These are phyloP conservation scores for Primulina eburnea DNA, from an alignment of 257 asterid species.

Conservation along the genomic window DNA sequence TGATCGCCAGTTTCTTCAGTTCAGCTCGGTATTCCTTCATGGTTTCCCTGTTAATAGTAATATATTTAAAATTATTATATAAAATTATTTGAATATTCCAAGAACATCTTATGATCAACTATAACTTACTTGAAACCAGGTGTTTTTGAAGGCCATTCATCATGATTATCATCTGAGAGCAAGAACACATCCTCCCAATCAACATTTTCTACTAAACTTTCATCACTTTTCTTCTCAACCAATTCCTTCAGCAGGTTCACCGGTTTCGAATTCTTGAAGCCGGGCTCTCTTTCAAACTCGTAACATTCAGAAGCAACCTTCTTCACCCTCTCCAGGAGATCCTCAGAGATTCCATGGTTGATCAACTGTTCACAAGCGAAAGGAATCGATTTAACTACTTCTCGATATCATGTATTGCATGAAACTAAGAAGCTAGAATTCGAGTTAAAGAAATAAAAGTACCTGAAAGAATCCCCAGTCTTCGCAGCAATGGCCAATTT, in stretches of 20 bases:
- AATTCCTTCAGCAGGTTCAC: slow-evolving; percentile 44
- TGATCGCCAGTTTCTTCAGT: slow-evolving; percentile 47
- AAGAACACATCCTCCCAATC: slow-evolving; percentile 83
- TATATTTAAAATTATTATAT: slow-evolving; percentile 1
- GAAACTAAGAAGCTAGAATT: too few relatives aligned
- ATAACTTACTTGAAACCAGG: slow-evolving; percentile 45
- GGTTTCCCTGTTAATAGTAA: slow-evolving; percentile 43
- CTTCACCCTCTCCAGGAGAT: slow-evolving; percentile 60
- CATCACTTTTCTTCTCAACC: slow-evolving; percentile 35
- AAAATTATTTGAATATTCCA: too few relatives aligned
- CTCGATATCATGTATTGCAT: too few relatives aligned
- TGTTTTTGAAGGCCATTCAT: slow-evolving; percentile 59
- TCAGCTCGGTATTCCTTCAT: slow-evolving; percentile 55
- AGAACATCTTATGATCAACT: background rate
- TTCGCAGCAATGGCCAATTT: slow-evolving; percentile 49
- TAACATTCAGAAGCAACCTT: slow-evolving; percentile 54
- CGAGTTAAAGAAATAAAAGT: background rate
- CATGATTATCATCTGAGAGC: slow-evolving; percentile 51
- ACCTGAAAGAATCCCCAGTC: slow-evolving; percentile 77
- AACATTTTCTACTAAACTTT: slow-evolving; percentile 30
- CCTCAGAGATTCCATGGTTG: slow-evolving; percentile 61
- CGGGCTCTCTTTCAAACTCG: slow-evolving; percentile 47
- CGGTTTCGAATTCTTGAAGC: slow-evolving; percentile 43
- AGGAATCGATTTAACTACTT: too few relatives aligned
- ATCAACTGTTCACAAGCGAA: slow-evolving; percentile 31